These are phyloP conservation scores for Paecilomyces fulvus DNA, from an alignment of 2,329 filamentous ascomycete genomes.

Conservation along the genomic window DNA sequence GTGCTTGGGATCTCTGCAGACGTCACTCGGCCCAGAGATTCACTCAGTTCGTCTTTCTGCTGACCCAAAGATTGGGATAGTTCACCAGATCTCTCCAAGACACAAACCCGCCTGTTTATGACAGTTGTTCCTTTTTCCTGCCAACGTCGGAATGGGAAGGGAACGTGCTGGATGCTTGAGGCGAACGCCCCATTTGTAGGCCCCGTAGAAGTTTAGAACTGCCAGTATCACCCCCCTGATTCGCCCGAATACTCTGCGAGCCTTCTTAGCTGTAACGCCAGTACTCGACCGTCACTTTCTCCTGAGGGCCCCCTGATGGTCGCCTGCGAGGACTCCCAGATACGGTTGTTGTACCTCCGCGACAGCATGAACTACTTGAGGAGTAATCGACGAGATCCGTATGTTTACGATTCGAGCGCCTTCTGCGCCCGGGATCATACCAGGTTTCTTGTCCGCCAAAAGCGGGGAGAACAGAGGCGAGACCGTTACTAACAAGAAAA, in stretches of 20 bases:
- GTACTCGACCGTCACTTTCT: constrained; percentile 23
- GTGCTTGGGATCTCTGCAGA: background rate
- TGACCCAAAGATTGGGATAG: constrained; percentile 1
- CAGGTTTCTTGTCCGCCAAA: background rate
- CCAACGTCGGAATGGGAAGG: constrained; percentile 6
- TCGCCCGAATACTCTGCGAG: constrained; percentile 9
- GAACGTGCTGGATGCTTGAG: constrained; percentile 12
- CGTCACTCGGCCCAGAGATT: background rate
- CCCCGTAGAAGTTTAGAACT: background rate
- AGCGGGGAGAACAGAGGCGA: background rate
- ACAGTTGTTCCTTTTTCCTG: background rate
- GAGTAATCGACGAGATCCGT: background rate
- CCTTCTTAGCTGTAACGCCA: constrained; percentile 13
- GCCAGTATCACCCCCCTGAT: constrained; percentile 6
- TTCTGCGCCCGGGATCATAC: background rate
- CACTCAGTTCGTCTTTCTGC: background rate
- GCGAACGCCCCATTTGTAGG: constrained; percentile 5
- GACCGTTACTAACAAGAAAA: background rate
- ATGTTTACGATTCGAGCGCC: background rate
- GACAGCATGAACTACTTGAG: background rate
- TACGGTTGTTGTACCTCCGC: background rate
- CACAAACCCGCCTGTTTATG: too few species aligned
- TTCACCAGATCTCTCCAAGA: background rate
- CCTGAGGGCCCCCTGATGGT: constrained; percentile 42
- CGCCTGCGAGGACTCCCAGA: constrained; percentile 23